Evolutionary conservation across 2,329 filamentous ascomycete genomes (phyloP).

Genomic region (Fusarium odoratissimum): DNA sequence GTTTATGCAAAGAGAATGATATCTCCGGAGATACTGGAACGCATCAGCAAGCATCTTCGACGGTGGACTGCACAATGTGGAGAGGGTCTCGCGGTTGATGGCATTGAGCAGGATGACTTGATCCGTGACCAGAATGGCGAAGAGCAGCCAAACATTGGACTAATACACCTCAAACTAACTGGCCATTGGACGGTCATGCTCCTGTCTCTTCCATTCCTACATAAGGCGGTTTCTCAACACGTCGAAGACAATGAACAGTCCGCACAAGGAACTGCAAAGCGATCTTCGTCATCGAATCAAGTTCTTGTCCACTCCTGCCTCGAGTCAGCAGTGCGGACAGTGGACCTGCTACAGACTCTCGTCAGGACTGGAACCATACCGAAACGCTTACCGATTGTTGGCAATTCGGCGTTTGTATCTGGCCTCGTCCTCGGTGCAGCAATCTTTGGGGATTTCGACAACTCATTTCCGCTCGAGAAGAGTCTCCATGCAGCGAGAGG

Average conservation of each 20-base stretch:
- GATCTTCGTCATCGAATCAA: slow-evolving; percentile 26
- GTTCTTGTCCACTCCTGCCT: slow-evolving; percentile 50
- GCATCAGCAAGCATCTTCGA: slow-evolving; percentile 40
- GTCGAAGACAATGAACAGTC: slow-evolving; percentile 32
- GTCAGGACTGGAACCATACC: slow-evolving; percentile 50
- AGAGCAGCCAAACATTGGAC: slow-evolving; percentile 40
- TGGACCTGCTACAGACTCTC: slow-evolving; percentile 54
- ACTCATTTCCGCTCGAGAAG: slow-evolving; percentile 46
- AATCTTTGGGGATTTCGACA: slow-evolving; percentile 58
- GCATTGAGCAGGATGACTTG: slow-evolving; percentile 37
- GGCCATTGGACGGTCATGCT: slow-evolving; percentile 56
- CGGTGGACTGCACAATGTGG: slow-evolving; percentile 40
- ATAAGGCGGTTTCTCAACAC: slow-evolving; percentile 45
- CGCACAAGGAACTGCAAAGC: slow-evolving; percentile 9
- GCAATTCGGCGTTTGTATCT: slow-evolving; percentile 59
- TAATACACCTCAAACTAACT: slow-evolving; percentile 50
- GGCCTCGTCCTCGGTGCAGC: slow-evolving; percentile 58
- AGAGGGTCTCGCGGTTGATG: slow-evolving; percentile 33
- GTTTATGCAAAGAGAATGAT: slow-evolving; percentile 51
- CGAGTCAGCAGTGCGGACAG: slow-evolving; percentile 50
- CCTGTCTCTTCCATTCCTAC: slow-evolving; percentile 51
- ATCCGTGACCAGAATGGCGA: slow-evolving; percentile 28
- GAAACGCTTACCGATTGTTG: slow-evolving; percentile 57
- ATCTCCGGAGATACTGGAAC: slow-evolving; percentile 43
- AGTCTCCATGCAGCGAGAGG: slow-evolving; percentile 39